Conservation (phyloP, 176 grass and related monocot genomes). For the Panicum miliaceum region DNA sequence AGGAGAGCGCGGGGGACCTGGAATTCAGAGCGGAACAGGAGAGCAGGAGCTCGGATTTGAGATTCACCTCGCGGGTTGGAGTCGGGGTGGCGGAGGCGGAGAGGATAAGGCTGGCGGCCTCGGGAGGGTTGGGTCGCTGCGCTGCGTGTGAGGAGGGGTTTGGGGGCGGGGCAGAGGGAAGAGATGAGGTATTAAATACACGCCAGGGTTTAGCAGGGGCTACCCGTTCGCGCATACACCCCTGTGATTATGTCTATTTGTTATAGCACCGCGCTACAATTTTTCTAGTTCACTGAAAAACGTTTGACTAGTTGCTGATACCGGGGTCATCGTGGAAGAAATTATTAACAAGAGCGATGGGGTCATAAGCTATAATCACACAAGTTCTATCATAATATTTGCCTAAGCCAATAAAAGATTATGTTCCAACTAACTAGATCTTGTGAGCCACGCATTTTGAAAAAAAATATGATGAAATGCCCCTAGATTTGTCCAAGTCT, state of each 20-base stretch:
- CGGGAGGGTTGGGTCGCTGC: not conserved
- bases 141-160: not conserved
- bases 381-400: no score
- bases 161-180: not conserved
- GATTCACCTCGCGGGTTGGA: constrained; percentile 32
- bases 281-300: not conserved
- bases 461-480: no score
- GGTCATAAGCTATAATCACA: no score
- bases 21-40: not conserved
- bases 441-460: no score
- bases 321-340: no score
- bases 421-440: no score
- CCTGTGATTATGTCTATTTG: not conserved
- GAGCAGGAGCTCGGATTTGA: not conserved
- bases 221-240: not conserved
- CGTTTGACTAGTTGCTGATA: no score
- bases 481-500: no score
- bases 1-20: not conserved
- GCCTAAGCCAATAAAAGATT: no score
- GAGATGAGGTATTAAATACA: constrained; percentile 57
- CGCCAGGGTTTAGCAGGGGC: constrained; percentile 28
- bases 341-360: no score
- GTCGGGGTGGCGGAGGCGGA: constrained; percentile 26
- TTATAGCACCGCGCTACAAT: not conserved
- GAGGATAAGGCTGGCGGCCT: constrained; percentile 62